These are phyloP conservation scores for Phytopythium vexans DNA, from an alignment of 352 stramenopile genomes.

Conservation along the genomic window DNA sequence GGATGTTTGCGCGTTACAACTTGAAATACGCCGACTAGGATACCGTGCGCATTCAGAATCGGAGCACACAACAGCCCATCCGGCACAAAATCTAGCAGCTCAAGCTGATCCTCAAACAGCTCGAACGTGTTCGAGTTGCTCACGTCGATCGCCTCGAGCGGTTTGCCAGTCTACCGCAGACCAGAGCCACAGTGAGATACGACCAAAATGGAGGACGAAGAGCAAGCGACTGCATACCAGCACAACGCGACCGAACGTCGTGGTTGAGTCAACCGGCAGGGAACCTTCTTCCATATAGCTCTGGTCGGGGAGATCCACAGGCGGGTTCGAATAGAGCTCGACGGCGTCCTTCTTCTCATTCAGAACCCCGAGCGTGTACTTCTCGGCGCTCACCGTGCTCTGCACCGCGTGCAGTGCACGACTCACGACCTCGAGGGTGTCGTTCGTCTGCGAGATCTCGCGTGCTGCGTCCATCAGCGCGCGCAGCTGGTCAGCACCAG, in stretches of 20 bases:
- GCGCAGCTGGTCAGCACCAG: conserved; percentile 31
- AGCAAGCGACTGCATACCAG: conserved; percentile 26
- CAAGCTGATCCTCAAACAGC: conserved; percentile 64
- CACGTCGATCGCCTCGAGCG: conserved; percentile 50
- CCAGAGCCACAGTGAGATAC: conserved; percentile 5
- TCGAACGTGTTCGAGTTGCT: conserved; percentile 48
- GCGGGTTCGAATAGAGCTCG: conserved; percentile 61
- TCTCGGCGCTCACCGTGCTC: conserved; percentile 45
- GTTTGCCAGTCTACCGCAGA: conserved; percentile 40
- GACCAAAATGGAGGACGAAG: background rate
- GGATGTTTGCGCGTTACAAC: conserved; percentile 44
- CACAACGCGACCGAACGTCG: conserved; percentile 66
- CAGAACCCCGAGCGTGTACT: conserved; percentile 55
- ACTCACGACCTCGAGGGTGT: conserved; percentile 47
- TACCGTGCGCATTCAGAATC: conserved; percentile 63
- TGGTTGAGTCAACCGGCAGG: conserved; percentile 51
- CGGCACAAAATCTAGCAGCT: conserved; percentile 62
- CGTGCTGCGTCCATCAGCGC: conserved; percentile 60
- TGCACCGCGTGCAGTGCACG: conserved; percentile 52
- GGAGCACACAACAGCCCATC: conserved; percentile 50
- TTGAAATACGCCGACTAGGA: conserved; percentile 60
- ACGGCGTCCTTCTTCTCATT: conserved; percentile 65
- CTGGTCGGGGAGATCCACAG: conserved; percentile 37
- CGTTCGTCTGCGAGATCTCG: conserved; percentile 53
- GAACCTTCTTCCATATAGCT: conserved; percentile 56